Percentiles rank a stretch among this genome's conserved stretches.
phyloP scores from a whole-genome alignment of 139 green algal genomes.

The Coelastrella sp. region DNA sequence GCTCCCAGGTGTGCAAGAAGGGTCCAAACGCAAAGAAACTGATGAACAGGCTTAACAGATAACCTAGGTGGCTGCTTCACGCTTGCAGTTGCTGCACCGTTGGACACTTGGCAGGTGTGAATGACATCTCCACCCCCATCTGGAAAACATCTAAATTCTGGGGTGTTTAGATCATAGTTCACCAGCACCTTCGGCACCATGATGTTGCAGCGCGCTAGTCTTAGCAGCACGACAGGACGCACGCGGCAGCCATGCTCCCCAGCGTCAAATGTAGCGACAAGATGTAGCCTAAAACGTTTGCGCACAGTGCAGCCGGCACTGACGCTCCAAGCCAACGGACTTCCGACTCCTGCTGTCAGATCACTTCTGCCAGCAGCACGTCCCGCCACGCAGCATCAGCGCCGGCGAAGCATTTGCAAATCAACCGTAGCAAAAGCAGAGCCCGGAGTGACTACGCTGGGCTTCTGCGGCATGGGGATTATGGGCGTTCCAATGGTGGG shows the following conservation, averaged over 20 bases:
- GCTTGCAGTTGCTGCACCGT: background rate
- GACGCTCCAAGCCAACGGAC: background rate
- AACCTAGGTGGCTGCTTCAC: no score
- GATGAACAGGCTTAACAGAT: no score
- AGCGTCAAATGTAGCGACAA: background rate
- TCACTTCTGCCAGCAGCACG: background rate
- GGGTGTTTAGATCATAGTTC: background rate
- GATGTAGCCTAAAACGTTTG: background rate
- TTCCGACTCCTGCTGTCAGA: background rate
- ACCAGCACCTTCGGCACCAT: background rate
- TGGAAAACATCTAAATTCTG: background rate
- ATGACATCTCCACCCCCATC: background rate
- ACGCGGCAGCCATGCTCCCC: background rate
- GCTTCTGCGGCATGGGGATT: constrained; percentile 84
- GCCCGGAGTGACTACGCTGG: constrained; percentile 60
- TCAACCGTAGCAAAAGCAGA: constrained; percentile 24
- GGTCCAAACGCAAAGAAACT: no score
- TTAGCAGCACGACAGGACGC: background rate
- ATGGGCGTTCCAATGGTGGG: constrained; percentile 85
- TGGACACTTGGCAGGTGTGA: background rate
- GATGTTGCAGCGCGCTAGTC: background rate
- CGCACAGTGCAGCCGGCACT: background rate
- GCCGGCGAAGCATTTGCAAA: background rate
- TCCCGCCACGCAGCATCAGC: background rate
- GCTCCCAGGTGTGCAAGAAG: no score